Conservation (phyloP, 768 basidiomycete species). For the Termitomyces sp. region DNA sequence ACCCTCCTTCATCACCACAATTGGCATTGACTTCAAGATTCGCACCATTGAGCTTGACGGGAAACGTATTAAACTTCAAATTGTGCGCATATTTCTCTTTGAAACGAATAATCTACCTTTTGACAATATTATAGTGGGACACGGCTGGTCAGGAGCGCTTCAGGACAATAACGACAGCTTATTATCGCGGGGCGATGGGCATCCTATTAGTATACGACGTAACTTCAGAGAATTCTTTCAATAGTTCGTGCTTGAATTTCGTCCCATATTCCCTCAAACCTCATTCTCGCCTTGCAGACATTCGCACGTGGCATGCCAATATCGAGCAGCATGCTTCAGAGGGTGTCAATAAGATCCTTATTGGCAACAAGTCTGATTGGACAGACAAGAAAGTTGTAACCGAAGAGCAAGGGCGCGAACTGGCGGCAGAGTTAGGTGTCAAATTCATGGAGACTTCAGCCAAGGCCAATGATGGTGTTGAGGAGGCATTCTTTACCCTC, state of each 20-base stretch:
- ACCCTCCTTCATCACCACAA: slow-evolving; percentile 98
- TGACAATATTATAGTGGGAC: slow-evolving; percentile 70
- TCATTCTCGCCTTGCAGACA: slow-evolving; percentile 50
- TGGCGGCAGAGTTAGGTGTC: slow-evolving; percentile 92
- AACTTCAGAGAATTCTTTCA: slow-evolving; percentile 91
- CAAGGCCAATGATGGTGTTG: slow-evolving; percentile 95
- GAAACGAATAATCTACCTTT: not conserved
- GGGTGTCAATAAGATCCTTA: slow-evolving; percentile 98
- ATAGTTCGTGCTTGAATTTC: slow-evolving; percentile 56
- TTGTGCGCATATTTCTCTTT: slow-evolving; percentile 49
- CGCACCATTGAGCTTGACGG: slow-evolving; percentile 97
- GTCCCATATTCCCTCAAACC: not conserved
- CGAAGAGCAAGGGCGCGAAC: slow-evolving; percentile 85
- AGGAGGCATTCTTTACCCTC: slow-evolving; percentile 97
- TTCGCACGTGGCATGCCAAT: slow-evolving; percentile 96
- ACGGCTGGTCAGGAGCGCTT: slow-evolving; percentile 99
- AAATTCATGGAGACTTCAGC: slow-evolving; percentile 98
- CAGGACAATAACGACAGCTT: slow-evolving; percentile 97
- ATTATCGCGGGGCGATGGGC: slow-evolving; percentile 99
- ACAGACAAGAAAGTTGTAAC: slow-evolving; percentile 91
- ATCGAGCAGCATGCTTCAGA: slow-evolving; percentile 99
- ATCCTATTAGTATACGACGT: slow-evolving; percentile 99
- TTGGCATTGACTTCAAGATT: slow-evolving; percentile 99
- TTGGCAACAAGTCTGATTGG: slow-evolving; percentile 99
- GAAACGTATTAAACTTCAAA: slow-evolving; percentile 98